Percentiles rank a stretch among this genome's conserved stretches.
Evolutionary conservation across 23 red algal genomes (phyloP).

Genomic region (Gracilariopsis chorda): DNA sequence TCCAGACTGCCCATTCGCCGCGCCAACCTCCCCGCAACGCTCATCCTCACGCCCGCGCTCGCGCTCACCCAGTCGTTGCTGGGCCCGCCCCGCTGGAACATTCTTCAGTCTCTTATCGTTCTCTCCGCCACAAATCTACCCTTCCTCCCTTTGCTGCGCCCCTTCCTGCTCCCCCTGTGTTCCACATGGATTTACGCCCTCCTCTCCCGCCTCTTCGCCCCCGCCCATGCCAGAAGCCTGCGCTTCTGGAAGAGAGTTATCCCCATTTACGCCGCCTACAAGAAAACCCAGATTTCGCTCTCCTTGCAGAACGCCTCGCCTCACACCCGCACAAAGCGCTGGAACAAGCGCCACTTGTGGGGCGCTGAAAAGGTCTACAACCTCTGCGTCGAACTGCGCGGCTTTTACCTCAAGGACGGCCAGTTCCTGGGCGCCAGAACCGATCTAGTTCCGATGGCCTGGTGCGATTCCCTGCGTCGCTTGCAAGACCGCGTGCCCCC

Average conservation of each 20-base stretch:
- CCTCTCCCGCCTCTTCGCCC: background rate
- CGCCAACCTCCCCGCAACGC: background rate
- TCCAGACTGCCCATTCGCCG: background rate
- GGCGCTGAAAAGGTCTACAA: conserved; percentile 58
- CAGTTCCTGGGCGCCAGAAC: conserved; percentile 73
- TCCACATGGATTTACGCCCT: conserved; percentile 15
- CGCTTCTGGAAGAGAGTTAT: conserved; percentile 88
- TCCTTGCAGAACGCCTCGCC: conserved; percentile 1
- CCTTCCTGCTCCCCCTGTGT: conserved; percentile 17
- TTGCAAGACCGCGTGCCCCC: conserved; percentile 79
- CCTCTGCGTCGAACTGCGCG: conserved; percentile 77
- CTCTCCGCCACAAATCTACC: conserved; percentile 2
- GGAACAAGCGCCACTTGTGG: conserved; percentile 83
- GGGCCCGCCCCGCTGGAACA: conserved; percentile 11
- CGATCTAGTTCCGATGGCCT: conserved; percentile 84
- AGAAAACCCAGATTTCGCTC: conserved; percentile 67
- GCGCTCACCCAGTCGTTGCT: conserved; percentile 36
- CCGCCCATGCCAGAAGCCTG: conserved; percentile 59
- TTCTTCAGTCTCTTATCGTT: conserved; percentile 35
- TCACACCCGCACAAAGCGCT: conserved; percentile 31
- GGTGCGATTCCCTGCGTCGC: conserved; percentile 68
- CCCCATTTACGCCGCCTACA: conserved; percentile 81
- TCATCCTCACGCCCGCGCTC: background rate
- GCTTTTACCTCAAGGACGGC: conserved; percentile 95
- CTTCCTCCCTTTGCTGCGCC: background rate